Conservation (phyloP, 2,329 filamentous ascomycete species). For the Fusarium sp. region DNA sequence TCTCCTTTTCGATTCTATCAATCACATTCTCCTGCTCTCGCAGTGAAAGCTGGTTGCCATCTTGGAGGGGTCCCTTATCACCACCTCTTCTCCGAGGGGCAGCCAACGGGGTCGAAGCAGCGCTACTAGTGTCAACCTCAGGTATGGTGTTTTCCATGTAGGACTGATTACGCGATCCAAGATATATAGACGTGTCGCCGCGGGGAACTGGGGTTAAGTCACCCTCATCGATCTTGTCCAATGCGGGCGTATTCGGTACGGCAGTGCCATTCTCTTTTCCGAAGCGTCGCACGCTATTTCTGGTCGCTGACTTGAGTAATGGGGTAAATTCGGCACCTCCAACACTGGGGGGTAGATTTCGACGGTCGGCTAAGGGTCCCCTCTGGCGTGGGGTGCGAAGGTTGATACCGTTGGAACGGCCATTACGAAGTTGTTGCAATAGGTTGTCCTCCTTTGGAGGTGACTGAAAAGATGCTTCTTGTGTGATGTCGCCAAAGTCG, state of each 20-base stretch:
- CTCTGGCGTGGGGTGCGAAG: conserved; percentile 80
- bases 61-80: conserved; percentile 78
- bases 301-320: conserved; percentile 83
- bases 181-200: conserved; percentile 79
- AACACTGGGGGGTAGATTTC: conserved; percentile 76
- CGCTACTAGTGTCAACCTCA: conserved; percentile 82
- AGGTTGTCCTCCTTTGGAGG: conserved; percentile 78
- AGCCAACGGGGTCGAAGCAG: conserved; percentile 84
- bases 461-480: conserved; percentile 88
- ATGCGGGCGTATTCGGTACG: conserved; percentile 75
- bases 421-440: conserved; percentile 79
- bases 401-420: conserved; percentile 67
- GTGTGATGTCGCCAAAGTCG: conserved; percentile 83
- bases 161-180: conserved; percentile 74
- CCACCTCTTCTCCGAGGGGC: conserved; percentile 73
- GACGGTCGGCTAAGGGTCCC: conserved; percentile 77
- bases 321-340: conserved; percentile 90
- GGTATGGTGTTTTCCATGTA: conserved; percentile 79
- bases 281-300: conserved; percentile 75
- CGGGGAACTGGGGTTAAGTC: conserved; percentile 81
- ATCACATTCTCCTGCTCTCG: conserved; percentile 96
- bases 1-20: conserved; percentile 97
- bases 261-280: conserved; percentile 73
- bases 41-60: conserved; percentile 90
- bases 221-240: conserved; percentile 75